Evolutionary conservation across 768 basidiomycete genomes (phyloP).

Genomic region (Boletellus ananas): DNA sequence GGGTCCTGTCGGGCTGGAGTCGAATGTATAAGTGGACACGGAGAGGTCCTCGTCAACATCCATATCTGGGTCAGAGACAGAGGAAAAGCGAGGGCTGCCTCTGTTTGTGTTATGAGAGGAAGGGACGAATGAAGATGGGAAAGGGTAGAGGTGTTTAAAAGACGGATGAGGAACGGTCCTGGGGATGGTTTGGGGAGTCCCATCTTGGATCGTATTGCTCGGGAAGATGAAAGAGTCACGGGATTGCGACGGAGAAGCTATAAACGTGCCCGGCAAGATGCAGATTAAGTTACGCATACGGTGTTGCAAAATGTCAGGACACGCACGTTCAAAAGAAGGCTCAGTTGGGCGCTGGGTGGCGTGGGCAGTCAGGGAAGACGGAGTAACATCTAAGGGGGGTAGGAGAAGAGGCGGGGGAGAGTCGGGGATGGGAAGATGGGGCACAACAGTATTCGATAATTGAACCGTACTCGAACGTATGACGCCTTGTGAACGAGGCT

Average conservation of each 20-base stretch:
- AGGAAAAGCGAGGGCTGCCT: constrained; percentile 26
- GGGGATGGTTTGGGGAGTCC: constrained; percentile 22
- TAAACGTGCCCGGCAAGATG: constrained; percentile 19
- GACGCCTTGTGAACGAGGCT: constrained; percentile 53
- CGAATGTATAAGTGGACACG: constrained; percentile 29
- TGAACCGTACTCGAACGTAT: constrained; percentile 68
- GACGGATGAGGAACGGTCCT: constrained; percentile 9
- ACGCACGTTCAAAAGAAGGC: constrained; percentile 26
- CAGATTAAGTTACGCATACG: constrained; percentile 7
- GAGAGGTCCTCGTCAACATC: constrained; percentile 25
- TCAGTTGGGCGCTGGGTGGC: constrained; percentile 18
- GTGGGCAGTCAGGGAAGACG: constrained; percentile 6
- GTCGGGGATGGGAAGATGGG: constrained; percentile 5
- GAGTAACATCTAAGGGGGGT: not conserved
- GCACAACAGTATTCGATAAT: constrained; percentile 48
- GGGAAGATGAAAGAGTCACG: constrained; percentile 42
- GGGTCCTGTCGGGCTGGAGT: constrained; percentile 13
- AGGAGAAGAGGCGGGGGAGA: constrained; percentile 2
- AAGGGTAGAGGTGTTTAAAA: constrained; percentile 13
- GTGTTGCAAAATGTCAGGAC: constrained; percentile 2
- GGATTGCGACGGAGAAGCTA: constrained; percentile 22
- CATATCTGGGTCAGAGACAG: constrained; percentile 22
- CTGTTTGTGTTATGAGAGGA: constrained; percentile 18
- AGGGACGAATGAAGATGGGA: constrained; percentile 25
- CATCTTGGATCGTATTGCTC: constrained; percentile 19